These are phyloP conservation scores for Fusarium neocosmosporiellum DNA, from an alignment of 2,329 filamentous ascomycete species.

Conservation along the genomic window DNA sequence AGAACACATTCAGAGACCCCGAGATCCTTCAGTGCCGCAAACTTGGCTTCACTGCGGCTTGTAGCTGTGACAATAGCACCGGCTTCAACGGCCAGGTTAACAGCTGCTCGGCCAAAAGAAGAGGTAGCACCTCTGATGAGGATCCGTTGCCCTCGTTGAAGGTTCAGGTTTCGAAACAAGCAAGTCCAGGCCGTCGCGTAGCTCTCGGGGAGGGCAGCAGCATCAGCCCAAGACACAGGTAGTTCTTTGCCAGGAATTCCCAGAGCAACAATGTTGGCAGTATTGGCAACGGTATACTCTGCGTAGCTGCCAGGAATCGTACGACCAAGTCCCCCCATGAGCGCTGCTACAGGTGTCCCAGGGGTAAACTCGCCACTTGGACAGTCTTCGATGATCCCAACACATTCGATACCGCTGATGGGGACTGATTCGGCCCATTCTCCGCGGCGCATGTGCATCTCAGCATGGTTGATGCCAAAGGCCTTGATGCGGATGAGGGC, in stretches of 20 bases:
- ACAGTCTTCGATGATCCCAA: background rate
- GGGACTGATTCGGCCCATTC: slow-evolving; percentile 25
- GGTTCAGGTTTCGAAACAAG: slow-evolving; percentile 13
- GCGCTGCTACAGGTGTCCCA: slow-evolving; percentile 4
- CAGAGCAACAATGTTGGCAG: slow-evolving; percentile 7
- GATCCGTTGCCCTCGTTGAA: background rate
- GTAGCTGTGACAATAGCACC: background rate
- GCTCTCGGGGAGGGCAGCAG: slow-evolving; percentile 14
- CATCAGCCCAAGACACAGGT: slow-evolving; percentile 14
- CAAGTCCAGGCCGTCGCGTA: slow-evolving; percentile 23
- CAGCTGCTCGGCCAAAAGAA: background rate
- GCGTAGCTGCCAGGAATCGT: slow-evolving; percentile 20
- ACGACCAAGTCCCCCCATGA: slow-evolving; percentile 23
- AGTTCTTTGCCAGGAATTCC: background rate
- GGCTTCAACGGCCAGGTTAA: background rate
- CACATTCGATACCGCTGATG: slow-evolving; percentile 23
- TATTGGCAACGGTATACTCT: slow-evolving; percentile 2
- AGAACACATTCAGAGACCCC: background rate
- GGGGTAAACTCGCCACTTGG: slow-evolving; percentile 3
- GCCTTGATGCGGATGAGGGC: slow-evolving; percentile 15
- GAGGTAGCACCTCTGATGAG: background rate
- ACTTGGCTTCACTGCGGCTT: background rate
- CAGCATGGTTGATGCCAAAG: slow-evolving; percentile 23
- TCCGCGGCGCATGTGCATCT: slow-evolving; percentile 26
- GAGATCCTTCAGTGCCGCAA: background rate